Evolutionary conservation across 805 yeast species (phyloP), one percentile per base, ranked within the genome.

Genomic region (Metschnikowia arizonensis): DNA sequence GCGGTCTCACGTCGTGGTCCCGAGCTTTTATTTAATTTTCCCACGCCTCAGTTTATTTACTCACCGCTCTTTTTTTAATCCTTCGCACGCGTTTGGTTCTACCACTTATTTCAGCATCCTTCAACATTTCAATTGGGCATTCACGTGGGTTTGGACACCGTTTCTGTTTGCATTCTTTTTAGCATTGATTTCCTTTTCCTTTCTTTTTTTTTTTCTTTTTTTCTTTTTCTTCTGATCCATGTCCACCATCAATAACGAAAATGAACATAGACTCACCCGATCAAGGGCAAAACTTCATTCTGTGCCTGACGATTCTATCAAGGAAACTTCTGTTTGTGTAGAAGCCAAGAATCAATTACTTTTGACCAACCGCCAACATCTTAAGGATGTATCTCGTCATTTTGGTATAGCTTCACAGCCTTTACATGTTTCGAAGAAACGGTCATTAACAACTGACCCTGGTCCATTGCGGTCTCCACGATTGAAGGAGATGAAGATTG

Each of bases 341-440:
- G 43, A 31, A 12, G 25, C 35, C 23, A 24, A 24, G n/a, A 40
- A 40, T 37, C 43, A 15, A 17, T 11, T 36, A 3, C 43, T 37
- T 18, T 32, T 26, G 32, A 17, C 46, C 12, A 44, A 40, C 37
- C 46, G 51, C 40, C 43, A 58, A 32, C 63, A 61, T 50, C 53
- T 69, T 43, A 69, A 66, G 21, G 74, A 70, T 49, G 66, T 70
- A 4, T 66, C 74, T 38, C 63, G 64, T 45, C 72, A 67, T 37
- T 64, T 60, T 42, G 70, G 65, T 17, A 47, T 53, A 26, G 32
- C 50, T 23, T 24, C 38, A 6, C 45, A 30, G 33, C 47, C 43
- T n/a, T 39, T 39, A 19, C 33, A 18, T 19, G 42, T 44, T 7
- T 26, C 54, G 17, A 55, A 54, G 28, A 63, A 69, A 47, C 59